These are phyloP conservation scores for Calonectria pseudoturangicola DNA, from an alignment of 2,329 filamentous ascomycete genomes.

Conservation along the genomic window DNA sequence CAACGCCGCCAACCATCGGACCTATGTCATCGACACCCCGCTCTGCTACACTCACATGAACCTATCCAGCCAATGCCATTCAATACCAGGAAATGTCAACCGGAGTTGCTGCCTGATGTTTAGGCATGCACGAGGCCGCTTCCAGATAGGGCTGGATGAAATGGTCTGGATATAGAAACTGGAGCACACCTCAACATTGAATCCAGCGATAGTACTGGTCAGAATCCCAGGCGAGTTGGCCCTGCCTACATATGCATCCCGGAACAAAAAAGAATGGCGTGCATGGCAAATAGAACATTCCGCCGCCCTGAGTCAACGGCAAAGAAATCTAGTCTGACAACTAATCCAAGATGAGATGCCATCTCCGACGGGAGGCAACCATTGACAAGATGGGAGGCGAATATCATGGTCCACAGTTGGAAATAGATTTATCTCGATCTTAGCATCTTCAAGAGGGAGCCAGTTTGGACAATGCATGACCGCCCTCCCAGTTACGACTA, in stretches of 20 bases:
- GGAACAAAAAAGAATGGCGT: neutral
- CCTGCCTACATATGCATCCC: slow-evolving; percentile 2
- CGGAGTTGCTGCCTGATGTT: slow-evolving; percentile 16
- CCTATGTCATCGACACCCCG: slow-evolving; percentile 7
- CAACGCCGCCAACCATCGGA: slow-evolving; percentile 16
- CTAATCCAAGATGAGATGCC: slow-evolving; percentile 10
- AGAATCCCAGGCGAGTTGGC: neutral
- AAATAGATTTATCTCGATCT: neutral
- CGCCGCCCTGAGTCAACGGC: slow-evolving; percentile 2
- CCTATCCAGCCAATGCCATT: neutral
- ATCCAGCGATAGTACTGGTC: neutral
- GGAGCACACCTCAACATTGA: neutral
- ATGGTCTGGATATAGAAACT: slow-evolving; percentile 15
- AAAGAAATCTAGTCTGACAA: neutral
- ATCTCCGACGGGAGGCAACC: slow-evolving; percentile 8
- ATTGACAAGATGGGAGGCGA: neutral
- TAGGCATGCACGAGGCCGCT: neutral
- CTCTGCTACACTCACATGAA: neutral
- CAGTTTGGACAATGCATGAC: neutral
- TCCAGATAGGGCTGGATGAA: slow-evolving; percentile 1
- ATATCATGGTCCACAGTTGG: neutral
- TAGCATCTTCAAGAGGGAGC: neutral
- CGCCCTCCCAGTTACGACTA: neutral
- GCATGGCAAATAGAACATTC: slow-evolving; percentile 6
- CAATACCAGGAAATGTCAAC: neutral